phyloP scores from a whole-genome alignment of 495 filamentous ascomycete genomes.

The Xylaria curta region DNA sequence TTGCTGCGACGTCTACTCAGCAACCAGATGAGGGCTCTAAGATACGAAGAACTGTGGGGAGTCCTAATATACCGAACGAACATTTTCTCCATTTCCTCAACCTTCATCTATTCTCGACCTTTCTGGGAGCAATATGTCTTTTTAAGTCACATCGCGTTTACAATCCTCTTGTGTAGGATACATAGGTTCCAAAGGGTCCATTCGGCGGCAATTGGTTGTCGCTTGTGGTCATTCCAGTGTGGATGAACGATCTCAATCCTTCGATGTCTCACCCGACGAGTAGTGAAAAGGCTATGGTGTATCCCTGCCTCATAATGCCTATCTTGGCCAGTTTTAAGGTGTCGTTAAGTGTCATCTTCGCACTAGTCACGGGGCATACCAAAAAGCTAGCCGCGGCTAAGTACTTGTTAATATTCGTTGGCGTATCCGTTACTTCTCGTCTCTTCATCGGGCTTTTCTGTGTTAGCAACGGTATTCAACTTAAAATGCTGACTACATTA shows the following conservation, averaged over 20 bases:
- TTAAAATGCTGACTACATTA: background rate
- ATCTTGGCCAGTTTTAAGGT: background rate
- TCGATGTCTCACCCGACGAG: background rate
- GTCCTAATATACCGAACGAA: background rate
- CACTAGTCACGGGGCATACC: background rate
- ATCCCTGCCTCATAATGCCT: background rate
- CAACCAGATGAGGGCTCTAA: background rate
- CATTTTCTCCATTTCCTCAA: background rate
- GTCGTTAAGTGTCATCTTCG: background rate
- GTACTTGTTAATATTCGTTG: background rate
- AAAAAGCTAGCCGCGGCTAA: background rate
- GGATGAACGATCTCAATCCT: background rate
- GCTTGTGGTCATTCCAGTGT: background rate
- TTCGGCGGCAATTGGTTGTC: background rate
- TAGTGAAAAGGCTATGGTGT: background rate
- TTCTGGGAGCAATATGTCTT: background rate
- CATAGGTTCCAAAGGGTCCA: background rate
- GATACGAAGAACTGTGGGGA: background rate
- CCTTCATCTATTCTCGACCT: background rate
- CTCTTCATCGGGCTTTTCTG: background rate
- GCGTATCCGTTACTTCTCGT: background rate
- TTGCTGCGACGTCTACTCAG: background rate
- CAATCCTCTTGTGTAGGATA: background rate
- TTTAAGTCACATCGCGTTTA: background rate
- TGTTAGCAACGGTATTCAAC: background rate